Conservation (phyloP, 2,329 filamentous ascomycete genomes). For the Thelonectria discophora region DNA sequence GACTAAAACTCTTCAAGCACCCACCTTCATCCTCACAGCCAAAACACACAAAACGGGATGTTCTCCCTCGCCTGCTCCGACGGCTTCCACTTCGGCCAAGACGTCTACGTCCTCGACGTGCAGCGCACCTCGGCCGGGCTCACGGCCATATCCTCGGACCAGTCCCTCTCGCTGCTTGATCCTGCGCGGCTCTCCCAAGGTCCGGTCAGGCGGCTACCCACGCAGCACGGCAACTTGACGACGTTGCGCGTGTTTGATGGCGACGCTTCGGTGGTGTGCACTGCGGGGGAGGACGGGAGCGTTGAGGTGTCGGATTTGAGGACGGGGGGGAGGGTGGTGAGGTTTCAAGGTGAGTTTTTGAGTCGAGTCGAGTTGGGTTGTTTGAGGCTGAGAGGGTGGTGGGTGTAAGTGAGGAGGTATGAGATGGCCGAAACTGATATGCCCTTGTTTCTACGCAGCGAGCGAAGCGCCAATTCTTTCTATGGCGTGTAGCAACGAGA, state of each 20-base stretch:
- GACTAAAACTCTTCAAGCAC: no score
- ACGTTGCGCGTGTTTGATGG: slow-evolving; percentile 66
- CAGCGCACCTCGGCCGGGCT: slow-evolving; percentile 61
- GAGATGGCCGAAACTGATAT: not conserved
- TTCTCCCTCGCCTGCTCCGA: slow-evolving; percentile 48
- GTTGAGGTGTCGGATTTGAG: slow-evolving; percentile 74
- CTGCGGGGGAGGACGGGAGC: slow-evolving; percentile 75
- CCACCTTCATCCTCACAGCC: not conserved
- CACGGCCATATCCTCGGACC: slow-evolving; percentile 74
- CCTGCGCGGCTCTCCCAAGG: slow-evolving; percentile 63
- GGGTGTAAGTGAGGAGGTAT: not conserved
- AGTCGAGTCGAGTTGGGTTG: not conserved
- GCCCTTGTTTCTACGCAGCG: slow-evolving; percentile 48
- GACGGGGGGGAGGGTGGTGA: slow-evolving; percentile 53
- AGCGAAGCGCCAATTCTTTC: slow-evolving; percentile 66
- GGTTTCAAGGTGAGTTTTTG: slow-evolving; percentile 55
- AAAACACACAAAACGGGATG: slow-evolving; percentile 35
- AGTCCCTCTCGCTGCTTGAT: slow-evolving; percentile 73
- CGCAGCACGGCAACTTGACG: slow-evolving; percentile 70
- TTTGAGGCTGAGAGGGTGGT: no score
- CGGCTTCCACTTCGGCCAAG: slow-evolving; percentile 44
- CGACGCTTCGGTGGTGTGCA: slow-evolving; percentile 65
- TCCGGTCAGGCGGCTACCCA: slow-evolving; percentile 57
- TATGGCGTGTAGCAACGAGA: slow-evolving; percentile 66
- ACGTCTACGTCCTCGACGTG: slow-evolving; percentile 68